Conservation (phyloP, 2,329 filamentous ascomycete genomes). For the Stagonosporopsis rhizophila region DNA sequence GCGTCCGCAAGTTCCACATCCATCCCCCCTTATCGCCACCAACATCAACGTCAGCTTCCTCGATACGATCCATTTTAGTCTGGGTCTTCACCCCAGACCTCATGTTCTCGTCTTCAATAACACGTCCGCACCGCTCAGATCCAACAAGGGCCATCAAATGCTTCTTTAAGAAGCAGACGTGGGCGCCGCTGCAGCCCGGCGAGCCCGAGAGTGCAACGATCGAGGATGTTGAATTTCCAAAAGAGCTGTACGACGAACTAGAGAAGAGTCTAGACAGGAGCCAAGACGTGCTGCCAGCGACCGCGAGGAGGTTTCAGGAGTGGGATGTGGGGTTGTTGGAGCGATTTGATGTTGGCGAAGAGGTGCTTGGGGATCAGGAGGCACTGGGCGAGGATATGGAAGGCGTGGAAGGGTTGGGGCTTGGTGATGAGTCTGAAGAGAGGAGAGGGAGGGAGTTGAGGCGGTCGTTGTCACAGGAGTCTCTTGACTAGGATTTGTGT, state of each 20-base stretch:
- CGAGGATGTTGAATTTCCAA: constrained; percentile 62
- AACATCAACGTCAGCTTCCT: constrained; percentile 4
- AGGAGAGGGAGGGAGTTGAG: constrained; percentile 7
- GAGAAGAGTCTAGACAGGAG: constrained; percentile 56
- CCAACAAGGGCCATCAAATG: constrained; percentile 64
- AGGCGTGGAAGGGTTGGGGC: background rate
- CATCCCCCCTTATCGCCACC: constrained; percentile 34
- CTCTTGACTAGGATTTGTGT: constrained; percentile 3
- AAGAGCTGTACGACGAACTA: constrained; percentile 58
- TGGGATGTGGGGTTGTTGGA: constrained; percentile 72
- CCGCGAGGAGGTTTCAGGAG: constrained; percentile 66
- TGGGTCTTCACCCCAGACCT: constrained; percentile 69
- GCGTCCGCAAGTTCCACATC: constrained; percentile 64
- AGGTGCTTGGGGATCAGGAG: constrained; percentile 7
- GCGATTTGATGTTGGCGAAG: constrained; percentile 53
- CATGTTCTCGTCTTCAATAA: constrained; percentile 59
- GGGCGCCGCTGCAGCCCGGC: constrained; percentile 31
- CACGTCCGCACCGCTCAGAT: constrained; percentile 33
- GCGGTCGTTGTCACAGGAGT: constrained; percentile 11
- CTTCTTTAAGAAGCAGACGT: constrained; percentile 56
- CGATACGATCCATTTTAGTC: constrained; percentile 48
- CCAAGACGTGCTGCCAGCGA: constrained; percentile 61
- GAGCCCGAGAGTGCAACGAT: constrained; percentile 52
- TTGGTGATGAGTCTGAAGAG: background rate
- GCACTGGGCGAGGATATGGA: background rate